These are phyloP conservation scores for Podospora appendiculata DNA, from an alignment of 495 filamentous ascomycete genomes.

Conservation along the genomic window DNA sequence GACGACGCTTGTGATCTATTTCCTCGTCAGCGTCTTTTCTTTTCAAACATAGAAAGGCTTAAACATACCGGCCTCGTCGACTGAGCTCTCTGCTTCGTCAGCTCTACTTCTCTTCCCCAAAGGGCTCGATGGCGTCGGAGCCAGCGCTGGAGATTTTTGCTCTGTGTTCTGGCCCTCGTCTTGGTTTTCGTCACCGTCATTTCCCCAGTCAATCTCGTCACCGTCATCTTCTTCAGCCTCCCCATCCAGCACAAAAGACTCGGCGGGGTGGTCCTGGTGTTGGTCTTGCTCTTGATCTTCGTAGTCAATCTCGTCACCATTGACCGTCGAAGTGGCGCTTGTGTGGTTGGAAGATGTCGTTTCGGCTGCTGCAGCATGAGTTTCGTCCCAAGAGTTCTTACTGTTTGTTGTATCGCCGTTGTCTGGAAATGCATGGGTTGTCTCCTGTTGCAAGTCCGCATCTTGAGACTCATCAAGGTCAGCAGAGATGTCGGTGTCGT, in stretches of 20 bases:
- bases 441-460: not conserved
- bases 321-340: conserved; percentile 34
- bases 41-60: not conserved
- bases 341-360: conserved; percentile 18
- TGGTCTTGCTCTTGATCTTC: not conserved
- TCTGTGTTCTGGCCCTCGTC: not conserved
- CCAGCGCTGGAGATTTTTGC: not conserved
- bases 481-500: not conserved
- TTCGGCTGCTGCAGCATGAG: not conserved
- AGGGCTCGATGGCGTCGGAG: conserved; percentile 6
- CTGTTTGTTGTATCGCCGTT: conserved; percentile 5
- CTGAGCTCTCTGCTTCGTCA: conserved; percentile 22
- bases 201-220: conserved; percentile 40
- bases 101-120: conserved; percentile 20
- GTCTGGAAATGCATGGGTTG: conserved; percentile 1
- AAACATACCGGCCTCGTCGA: conserved; percentile 34
- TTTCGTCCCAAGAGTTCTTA: not conserved
- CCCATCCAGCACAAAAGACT: conserved; percentile 4
- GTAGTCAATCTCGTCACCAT: conserved; percentile 42
- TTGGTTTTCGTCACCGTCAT: conserved; percentile 29
- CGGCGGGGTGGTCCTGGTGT: not conserved
- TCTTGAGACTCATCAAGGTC: conserved; percentile 1
- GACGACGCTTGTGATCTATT: conserved; percentile 44
- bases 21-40: conserved; percentile 15
- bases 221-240: conserved; percentile 6